phyloP scores from a whole-genome alignment of 2,329 filamentous ascomycete species.

The Trichothecium roseum region DNA sequence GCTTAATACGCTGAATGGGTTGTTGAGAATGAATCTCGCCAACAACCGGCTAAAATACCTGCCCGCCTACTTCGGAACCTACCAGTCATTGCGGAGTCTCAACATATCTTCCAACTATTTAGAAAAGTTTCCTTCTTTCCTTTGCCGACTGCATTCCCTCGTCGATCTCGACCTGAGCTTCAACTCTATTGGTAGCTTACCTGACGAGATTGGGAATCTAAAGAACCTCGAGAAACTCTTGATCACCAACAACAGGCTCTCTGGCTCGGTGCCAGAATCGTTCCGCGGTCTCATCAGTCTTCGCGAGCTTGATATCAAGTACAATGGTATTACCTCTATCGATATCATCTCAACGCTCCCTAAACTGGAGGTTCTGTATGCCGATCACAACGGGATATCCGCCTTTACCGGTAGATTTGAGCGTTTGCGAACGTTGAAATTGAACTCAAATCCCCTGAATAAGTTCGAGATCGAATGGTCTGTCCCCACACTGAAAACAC shows the following conservation, averaged over 20 bases:
- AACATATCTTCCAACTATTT: conserved; percentile 94
- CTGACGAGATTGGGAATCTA: conserved; percentile 67
- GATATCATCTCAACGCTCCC: conserved; percentile 78
- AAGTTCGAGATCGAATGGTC: conserved; percentile 75
- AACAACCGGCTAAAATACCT: conserved; percentile 81
- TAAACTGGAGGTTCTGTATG: conserved; percentile 75
- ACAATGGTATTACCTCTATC: conserved; percentile 82
- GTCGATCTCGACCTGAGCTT: conserved; percentile 96
- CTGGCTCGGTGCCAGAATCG: conserved; percentile 60
- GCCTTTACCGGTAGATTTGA: conserved; percentile 85
- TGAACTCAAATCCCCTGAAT: conserved; percentile 93
- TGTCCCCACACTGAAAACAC: conserved; percentile 70
- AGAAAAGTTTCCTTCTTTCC: conserved; percentile 71
- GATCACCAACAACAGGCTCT: conserved; percentile 89
- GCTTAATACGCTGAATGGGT: conserved; percentile 60
- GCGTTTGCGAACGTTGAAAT: conserved; percentile 69
- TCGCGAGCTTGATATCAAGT: conserved; percentile 88
- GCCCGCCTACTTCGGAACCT: conserved; percentile 73
- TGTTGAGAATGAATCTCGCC: conserved; percentile 84
- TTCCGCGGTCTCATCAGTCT: conserved; percentile 68
- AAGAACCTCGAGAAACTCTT: conserved; percentile 77
- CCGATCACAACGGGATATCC: conserved; percentile 88
- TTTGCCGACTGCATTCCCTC: conserved; percentile 71
- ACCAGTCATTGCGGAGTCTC: conserved; percentile 67
- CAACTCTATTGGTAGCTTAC: conserved; percentile 74